phyloP scores from a whole-genome alignment of 805 yeast species.

The Nakazawaea holstii region DNA sequence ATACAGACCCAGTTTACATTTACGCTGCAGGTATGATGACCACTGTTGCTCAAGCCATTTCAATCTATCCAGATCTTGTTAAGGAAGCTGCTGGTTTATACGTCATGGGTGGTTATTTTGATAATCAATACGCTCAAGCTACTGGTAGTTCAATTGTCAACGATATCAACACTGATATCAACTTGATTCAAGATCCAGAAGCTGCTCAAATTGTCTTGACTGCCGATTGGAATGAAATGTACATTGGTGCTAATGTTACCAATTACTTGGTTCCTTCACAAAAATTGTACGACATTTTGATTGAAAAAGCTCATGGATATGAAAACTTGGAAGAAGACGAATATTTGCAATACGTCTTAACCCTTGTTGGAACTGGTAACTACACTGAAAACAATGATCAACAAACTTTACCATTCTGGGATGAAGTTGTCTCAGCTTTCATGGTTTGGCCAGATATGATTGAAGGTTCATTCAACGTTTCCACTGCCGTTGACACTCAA shows the following conservation, averaged over 20 bases:
- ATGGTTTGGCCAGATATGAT: conserved; percentile 32
- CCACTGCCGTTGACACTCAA: conserved; percentile 32
- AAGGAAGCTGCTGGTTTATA: conserved; percentile 33
- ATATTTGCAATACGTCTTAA: conserved; percentile 23
- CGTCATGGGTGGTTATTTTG: conserved; percentile 41
- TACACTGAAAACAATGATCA: conserved; percentile 26
- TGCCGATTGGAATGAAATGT: conserved; percentile 32
- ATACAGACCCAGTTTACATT: conserved; percentile 29
- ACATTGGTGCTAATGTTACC: conserved; percentile 37
- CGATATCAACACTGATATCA: conserved; percentile 38
- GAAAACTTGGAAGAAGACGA: conserved; percentile 23
- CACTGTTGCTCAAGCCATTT: conserved; percentile 38
- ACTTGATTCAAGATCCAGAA: conserved; percentile 39
- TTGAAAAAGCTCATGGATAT: conserved; percentile 29
- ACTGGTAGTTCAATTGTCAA: conserved; percentile 24
- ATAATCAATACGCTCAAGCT: conserved; percentile 32
- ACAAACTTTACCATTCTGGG: conserved; percentile 37
- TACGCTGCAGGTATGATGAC: conserved; percentile 39
- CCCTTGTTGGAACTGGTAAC: conserved; percentile 18
- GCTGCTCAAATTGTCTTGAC: conserved; percentile 38
- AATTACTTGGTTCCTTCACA: conserved; percentile 35
- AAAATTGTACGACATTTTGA: conserved; percentile 27
- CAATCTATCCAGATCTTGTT: conserved; percentile 32
- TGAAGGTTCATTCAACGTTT: conserved; percentile 23
- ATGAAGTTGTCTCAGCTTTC: conserved; percentile 33